Base-by-base conservation (phyloP, 2,329 filamentous ascomycete species). In the Trichoderma sp. region DNA sequence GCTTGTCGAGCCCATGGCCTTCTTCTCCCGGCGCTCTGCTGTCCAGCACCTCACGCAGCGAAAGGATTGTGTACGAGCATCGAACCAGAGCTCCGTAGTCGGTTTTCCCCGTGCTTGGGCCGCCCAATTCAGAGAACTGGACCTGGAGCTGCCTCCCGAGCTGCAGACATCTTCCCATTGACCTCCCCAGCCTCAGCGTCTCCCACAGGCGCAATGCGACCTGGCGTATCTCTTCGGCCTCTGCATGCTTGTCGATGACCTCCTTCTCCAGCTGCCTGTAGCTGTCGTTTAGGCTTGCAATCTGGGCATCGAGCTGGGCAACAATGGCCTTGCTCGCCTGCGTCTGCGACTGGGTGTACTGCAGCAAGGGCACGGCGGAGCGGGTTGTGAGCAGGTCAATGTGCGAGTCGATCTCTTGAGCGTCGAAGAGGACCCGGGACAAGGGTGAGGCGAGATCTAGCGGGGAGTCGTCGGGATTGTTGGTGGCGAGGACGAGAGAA, bases 371-470 rank as follows among this genome's bases (percentile, higher is more conserved):
- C 0, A 94, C 82, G 3, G 95, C 93, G 32, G 90, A 92, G 70
- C 91, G 90, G 2, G 93, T 95, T 6, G 94, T 96, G 48, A 98
- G 86, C 4, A 88, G 87, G 78, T 99, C 93, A 71, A 99, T 97
- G 77, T 97, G 93, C 0, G 94, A 97, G 80, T 98, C 94, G 72
- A 99, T 91, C 80, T 98, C 95, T 77, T 98, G 95, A 3, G 95
- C 90, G 79, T 99, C 95, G 80, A 99, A 99, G 7, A 98, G 88
- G 5, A 97, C 94, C 65, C 93, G 89, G 5, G 94, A 97, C 57
- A 99, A 86, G 3, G 95, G 94, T 17, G 95, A 98, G 6, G 93
- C 94, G 67, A 99, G 90, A 78, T 99, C 95, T 74, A 98, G 87
- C 7, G 93, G 91, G 2, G 90, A 90, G 80, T 98, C 95, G 72